Evolutionary conservation across 2,329 filamentous ascomycete species (phyloP), one percentile per base, ranked within the genome.

Genomic region (Aspergillus caelatus): DNA sequence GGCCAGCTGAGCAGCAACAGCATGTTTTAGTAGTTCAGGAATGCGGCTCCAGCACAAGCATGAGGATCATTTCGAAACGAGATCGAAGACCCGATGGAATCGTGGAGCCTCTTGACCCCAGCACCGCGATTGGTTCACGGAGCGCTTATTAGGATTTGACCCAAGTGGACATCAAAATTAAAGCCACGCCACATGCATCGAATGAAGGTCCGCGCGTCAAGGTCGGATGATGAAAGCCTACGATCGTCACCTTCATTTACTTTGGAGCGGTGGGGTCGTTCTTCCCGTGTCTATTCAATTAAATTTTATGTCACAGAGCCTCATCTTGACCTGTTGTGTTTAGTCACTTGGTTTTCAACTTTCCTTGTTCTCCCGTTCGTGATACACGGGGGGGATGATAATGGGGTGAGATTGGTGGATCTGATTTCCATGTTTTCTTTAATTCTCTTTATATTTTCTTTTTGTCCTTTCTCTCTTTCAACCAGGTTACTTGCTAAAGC

Each of bases 21-120:
- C 45, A 59, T 59, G 21, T 52, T 59, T 58, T 58, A 50, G 30
- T 34, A 32, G 23, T 41, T 19, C n/a, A n/a, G 52, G 30, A 45
- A 52, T 59, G 57, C 57, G 57, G 57, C 57, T 59, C 57, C 52
- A 23, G 19, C 34, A 32, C 28, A 50, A 50, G 26, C 39, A 48
- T 34, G n/a, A 58, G 41, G 32, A 58, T 32, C 23, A 46, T 45
- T 21, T 6, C 23, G 26, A 41, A 23, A 10, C 21, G 43, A 23
- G 57, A 59, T 39, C 32, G 19, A 58, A 46, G n/a, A 26, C 26
- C 19, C n/a, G 19, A 28, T 41, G 30, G 10, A 12, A 34, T 34
- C 30, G 16, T 50, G 30, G 43, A 58, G 48, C n/a, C 43, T 23
- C 23, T 28, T 21, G 45, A 4, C 41, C 12, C 36, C 34, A 28